These are phyloP conservation scores for Cyberlindnera mississippiensis DNA, from an alignment of 805 yeast species.

Conservation along the genomic window DNA sequence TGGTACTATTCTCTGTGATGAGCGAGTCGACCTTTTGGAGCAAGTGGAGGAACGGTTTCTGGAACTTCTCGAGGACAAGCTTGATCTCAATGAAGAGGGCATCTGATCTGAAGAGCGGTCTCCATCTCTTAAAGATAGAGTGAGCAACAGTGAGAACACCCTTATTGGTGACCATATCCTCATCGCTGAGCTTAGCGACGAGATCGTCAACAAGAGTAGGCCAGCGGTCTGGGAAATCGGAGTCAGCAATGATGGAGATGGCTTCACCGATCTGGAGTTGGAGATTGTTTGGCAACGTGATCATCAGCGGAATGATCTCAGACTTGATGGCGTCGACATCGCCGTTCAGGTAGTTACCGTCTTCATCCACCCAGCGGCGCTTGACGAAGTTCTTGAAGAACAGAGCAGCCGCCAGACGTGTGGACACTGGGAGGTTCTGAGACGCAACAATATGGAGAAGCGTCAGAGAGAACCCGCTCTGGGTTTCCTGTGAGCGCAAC, in stretches of 20 bases:
- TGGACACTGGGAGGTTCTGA: constrained; percentile 44
- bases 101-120: constrained; percentile 89
- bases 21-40: constrained; percentile 63
- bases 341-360: constrained; percentile 70
- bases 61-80: constrained; percentile 79
- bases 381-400: constrained; percentile 85
- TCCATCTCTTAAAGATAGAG: constrained; percentile 94
- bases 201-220: constrained; percentile 68
- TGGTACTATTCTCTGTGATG: constrained; percentile 43
- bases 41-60: constrained; percentile 70
- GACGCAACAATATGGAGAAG: constrained; percentile 77
- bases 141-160: constrained; percentile 92
- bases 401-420: constrained; percentile 83
- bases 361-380: constrained; percentile 86
- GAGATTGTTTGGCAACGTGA: constrained; percentile 67
- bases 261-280: constrained; percentile 96
- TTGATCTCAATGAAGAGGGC: constrained; percentile 84
- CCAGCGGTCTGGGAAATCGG: constrained; percentile 95
- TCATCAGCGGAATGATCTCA: constrained; percentile 85
- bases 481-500: constrained; percentile 57
- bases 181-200: constrained; percentile 56
- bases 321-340: constrained; percentile 68
- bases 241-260: constrained; percentile 86
- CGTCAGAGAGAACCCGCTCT: constrained; percentile 71
- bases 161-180: constrained; percentile 70